These are phyloP conservation scores for Colletotrichum abscissum DNA, from an alignment of 2,329 filamentous ascomycete genomes.

Conservation along the genomic window DNA sequence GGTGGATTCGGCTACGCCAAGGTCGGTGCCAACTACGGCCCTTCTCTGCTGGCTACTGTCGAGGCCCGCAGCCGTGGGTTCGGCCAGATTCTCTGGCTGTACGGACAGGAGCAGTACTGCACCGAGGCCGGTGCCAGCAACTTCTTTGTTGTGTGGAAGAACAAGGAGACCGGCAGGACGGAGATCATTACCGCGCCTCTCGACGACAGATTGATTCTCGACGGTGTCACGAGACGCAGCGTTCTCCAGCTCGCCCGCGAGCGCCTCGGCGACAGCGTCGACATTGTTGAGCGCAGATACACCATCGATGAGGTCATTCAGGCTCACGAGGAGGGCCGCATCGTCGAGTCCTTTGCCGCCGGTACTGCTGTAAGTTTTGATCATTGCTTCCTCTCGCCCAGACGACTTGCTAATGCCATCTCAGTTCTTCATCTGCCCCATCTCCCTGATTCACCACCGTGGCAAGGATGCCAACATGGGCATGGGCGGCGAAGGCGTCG, in stretches of 20 bases:
- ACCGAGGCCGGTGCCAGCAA: constrained; percentile 94
- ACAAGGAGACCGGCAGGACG: constrained; percentile 66
- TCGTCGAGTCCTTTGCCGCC: constrained; percentile 87
- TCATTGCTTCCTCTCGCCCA: neutral
- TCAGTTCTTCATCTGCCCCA: constrained; percentile 77
- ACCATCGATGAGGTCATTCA: constrained; percentile 82
- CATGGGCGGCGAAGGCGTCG: constrained; percentile 64
- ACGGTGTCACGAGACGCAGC: constrained; percentile 87
- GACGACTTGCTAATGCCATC: constrained; percentile 33
- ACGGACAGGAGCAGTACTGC: constrained; percentile 80
- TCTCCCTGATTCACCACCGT: constrained; percentile 76
- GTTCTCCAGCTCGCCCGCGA: constrained; percentile 78
- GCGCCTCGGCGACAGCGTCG: constrained; percentile 68
- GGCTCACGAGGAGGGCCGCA: constrained; percentile 78
- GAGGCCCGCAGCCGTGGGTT: constrained; percentile 81
- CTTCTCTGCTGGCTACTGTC: constrained; percentile 80
- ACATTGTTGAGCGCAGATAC: constrained; percentile 85
- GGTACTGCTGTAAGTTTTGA: constrained; percentile 80
- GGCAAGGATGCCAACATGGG: constrained; percentile 72
- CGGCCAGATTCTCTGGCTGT: constrained; percentile 95
- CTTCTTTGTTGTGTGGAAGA: constrained; percentile 87
- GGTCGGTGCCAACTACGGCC: constrained; percentile 93
- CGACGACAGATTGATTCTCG: constrained; percentile 84
- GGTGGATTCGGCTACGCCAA: constrained; percentile 94
- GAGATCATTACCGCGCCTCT: constrained; percentile 87